These are phyloP conservation scores for Lizonia empirigonia DNA, from an alignment of 2,329 filamentous ascomycete species.

Conservation along the genomic window DNA sequence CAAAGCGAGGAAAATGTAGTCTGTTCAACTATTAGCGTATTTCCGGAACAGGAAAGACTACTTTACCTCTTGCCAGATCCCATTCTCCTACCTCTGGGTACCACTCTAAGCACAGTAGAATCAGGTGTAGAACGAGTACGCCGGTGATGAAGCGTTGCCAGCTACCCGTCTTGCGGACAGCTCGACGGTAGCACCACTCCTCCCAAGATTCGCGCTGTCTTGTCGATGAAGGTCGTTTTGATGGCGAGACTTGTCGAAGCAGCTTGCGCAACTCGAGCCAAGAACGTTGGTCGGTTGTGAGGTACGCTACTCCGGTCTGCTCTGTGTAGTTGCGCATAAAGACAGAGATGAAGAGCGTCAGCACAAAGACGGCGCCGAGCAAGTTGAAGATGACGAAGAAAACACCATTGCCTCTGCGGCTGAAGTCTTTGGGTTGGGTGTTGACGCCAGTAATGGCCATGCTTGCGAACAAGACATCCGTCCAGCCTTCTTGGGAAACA, in stretches of 20 bases:
- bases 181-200: constrained; percentile 92
- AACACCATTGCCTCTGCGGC: constrained; percentile 81
- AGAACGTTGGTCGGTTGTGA: constrained; percentile 93
- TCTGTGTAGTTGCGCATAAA: constrained; percentile 99
- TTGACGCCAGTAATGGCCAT: constrained; percentile 80
- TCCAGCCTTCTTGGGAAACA: constrained; percentile 98
- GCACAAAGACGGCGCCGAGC: constrained; percentile 91
- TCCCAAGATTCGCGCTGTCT: constrained; percentile 76
- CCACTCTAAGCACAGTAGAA: constrained; percentile 84
- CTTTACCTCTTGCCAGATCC: constrained; percentile 67
- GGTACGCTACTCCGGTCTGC: constrained; percentile 93
- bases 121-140: constrained; percentile 79
- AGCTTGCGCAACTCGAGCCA: constrained; percentile 96
- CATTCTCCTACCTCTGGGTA: constrained; percentile 75
- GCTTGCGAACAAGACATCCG: constrained; percentile 84
- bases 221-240: constrained; percentile 84
- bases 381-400: constrained; percentile 98
- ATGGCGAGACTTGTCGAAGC: constrained; percentile 89
- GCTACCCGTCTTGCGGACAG: constrained; percentile 88
- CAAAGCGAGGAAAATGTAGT: constrained; percentile 78
- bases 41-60: background rate
- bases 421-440: constrained; percentile 71
- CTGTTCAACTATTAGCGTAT: constrained; percentile 48
- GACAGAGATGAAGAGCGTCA: constrained; percentile 97
- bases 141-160: constrained; percentile 87